These are phyloP conservation scores for Pyrus bretschneideri DNA, from an alignment of 306 rosid species.

Conservation along the genomic window DNA sequence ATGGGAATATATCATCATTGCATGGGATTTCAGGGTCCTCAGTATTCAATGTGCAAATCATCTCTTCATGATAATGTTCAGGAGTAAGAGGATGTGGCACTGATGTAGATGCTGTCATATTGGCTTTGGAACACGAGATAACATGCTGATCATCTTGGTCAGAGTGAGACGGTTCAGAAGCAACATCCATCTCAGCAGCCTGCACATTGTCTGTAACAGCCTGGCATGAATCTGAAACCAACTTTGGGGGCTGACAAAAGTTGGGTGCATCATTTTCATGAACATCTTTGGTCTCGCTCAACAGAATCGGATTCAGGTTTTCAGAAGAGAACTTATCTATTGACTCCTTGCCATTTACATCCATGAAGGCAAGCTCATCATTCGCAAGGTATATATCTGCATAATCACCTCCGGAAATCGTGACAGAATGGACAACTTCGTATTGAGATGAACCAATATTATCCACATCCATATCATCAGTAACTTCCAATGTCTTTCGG, in stretches of 20 bases:
- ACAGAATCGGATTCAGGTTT: slow-evolving; percentile 26
- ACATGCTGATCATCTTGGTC: slow-evolving; percentile 18
- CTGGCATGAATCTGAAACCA: slow-evolving; percentile 14
- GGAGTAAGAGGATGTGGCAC: slow-evolving; percentile 15
- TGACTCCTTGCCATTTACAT: slow-evolving; percentile 35
- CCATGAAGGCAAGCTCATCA: slow-evolving; percentile 29
- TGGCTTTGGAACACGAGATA: slow-evolving; percentile 28
- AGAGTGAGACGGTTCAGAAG: slow-evolving; percentile 13
- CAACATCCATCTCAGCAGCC: slow-evolving; percentile 16
- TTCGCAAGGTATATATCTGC: slow-evolving; percentile 22
- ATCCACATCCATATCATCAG: slow-evolving; percentile 21
- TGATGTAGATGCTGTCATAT: slow-evolving; percentile 15
- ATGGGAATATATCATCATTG: slow-evolving; percentile 24
- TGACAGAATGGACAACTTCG: background rate
- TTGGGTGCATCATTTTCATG: slow-evolving; percentile 24
- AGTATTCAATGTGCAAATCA: slow-evolving; percentile 44
- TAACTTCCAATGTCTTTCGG: slow-evolving; percentile 8
- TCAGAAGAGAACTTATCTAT: slow-evolving; percentile 27
- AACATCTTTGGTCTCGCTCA: slow-evolving; percentile 39
- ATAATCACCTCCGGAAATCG: slow-evolving; percentile 21
- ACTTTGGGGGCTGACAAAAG: slow-evolving; percentile 22
- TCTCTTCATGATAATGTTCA: slow-evolving; percentile 16
- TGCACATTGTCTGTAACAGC: slow-evolving; percentile 13
- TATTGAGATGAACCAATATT: slow-evolving; percentile 5
- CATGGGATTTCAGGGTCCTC: slow-evolving; percentile 64